These are phyloP conservation scores for Coleophoma crateriformis DNA, from an alignment of 2,329 filamentous ascomycete species.

Conservation along the genomic window DNA sequence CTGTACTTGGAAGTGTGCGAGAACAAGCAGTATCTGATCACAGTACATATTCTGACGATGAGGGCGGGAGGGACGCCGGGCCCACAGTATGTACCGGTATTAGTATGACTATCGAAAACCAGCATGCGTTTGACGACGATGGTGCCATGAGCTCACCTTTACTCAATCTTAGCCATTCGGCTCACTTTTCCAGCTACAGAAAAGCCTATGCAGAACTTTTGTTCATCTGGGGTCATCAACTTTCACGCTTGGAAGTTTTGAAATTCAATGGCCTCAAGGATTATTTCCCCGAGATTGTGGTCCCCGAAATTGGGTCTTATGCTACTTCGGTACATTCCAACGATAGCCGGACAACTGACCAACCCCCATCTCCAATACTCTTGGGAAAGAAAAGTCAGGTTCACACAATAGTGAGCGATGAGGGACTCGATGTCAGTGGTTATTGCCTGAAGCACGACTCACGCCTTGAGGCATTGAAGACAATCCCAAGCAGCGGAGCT, in stretches of 20 bases:
- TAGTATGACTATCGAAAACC: conserved; percentile 50
- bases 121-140: conserved; percentile 63
- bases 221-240: conserved; percentile 58
- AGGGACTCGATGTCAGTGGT: conserved; percentile 57
- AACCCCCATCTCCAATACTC: conserved; percentile 42
- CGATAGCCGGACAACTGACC: conserved; percentile 15
- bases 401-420: conserved; percentile 33
- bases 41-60: conserved; percentile 24
- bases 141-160: conserved; percentile 57
- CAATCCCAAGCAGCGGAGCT: conserved; percentile 32
- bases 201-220: conserved; percentile 64
- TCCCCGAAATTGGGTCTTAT: conserved; percentile 20
- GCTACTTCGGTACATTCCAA: conserved; percentile 20
- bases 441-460: conserved; percentile 58
- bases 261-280: conserved; percentile 62
- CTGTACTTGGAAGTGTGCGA: conserved; percentile 29
- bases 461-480: conserved; percentile 52
- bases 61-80: conserved; percentile 14
- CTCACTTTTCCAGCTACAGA: conserved; percentile 54
- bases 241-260: conserved; percentile 60
- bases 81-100: conserved; percentile 22
- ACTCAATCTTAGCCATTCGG: conserved; percentile 42
- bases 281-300: conserved; percentile 27
- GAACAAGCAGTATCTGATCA: conserved; percentile 19
- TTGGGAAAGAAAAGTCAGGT: conserved; percentile 51